A percentile compares a stretch with the other conserved stretches of the same genome.
Conservation (phyloP, 78 protist species). For the Tieghemostelium lacteum region DNA sequence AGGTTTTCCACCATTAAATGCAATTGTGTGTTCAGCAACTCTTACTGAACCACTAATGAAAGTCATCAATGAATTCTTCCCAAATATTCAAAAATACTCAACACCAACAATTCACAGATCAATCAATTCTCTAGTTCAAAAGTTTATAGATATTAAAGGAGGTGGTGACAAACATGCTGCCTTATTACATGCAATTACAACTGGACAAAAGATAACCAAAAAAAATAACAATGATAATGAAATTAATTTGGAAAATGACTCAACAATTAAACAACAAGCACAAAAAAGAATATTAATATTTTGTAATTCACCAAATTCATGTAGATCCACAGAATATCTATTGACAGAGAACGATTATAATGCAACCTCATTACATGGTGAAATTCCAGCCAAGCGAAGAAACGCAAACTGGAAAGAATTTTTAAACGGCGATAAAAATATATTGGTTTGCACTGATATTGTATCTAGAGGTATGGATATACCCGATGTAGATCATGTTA, state of each 20-base stretch:
- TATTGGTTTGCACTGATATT: conserved; percentile 86
- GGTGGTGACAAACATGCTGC: conserved; percentile 60
- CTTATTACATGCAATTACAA: conserved; percentile 1
- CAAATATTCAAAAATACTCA: conserved; percentile 10
- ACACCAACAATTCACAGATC: conserved; percentile 52
- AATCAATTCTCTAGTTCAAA: conserved; percentile 31
- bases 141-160: conserved; percentile 5
- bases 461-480: conserved; percentile 89
- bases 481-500: conserved; percentile 60
- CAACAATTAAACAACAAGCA: no score
- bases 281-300: conserved; percentile 32
- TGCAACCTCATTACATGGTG: conserved; percentile 69
- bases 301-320: conserved; percentile 62
- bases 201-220: neutral
- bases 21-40: conserved; percentile 65
- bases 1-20: neutral
- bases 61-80: conserved; percentile 24
- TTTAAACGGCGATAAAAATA: conserved; percentile 5
- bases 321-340: conserved; percentile 78
- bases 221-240: neutral
- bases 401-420: conserved; percentile 36
- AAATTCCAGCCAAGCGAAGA: conserved; percentile 45
- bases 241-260: neutral
- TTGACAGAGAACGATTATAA: conserved; percentile 46
- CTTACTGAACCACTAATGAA: conserved; percentile 39